A percentile compares a stretch with the other conserved stretches of the same genome.
Conservation (phyloP, 23 red algal species). For the Gracilaria gracilis region DNA sequence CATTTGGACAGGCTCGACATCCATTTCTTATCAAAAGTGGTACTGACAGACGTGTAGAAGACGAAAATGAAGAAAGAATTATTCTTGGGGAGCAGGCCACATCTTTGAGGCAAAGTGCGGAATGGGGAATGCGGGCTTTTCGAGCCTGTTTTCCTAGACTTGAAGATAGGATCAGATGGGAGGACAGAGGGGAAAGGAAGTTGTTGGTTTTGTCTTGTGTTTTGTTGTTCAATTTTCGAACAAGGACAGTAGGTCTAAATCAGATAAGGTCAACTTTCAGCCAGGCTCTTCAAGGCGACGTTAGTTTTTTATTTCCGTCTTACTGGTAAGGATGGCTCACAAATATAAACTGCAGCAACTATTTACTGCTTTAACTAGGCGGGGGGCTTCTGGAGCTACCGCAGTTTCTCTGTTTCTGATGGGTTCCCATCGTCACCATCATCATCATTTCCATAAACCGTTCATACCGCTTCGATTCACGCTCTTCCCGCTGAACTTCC, state of each 20-base stretch:
- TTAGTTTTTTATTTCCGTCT: too few species aligned
- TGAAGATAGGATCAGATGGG: slow-evolving; percentile 31
- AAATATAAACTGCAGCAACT: too few species aligned
- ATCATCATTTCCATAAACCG: too few species aligned
- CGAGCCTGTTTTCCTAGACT: slow-evolving; percentile 21
- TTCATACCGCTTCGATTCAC: too few species aligned
- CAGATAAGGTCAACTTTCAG: not conserved
- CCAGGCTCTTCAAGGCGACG: not conserved
- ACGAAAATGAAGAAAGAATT: not conserved
- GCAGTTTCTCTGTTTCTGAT: too few species aligned
- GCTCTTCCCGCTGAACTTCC: too few species aligned
- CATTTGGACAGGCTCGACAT: not conserved
- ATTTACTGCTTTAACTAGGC: too few species aligned
- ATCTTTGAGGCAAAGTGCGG: not conserved
- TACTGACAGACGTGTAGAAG: too few species aligned
- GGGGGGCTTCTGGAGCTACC: too few species aligned
- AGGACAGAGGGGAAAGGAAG: slow-evolving; percentile 24
- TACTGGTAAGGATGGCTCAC: too few species aligned
- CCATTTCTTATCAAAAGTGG: too few species aligned
- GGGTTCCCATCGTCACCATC: too few species aligned
- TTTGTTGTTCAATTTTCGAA: slow-evolving; percentile 33
- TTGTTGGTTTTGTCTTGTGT: slow-evolving; percentile 2
- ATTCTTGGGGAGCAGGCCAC: slow-evolving; percentile 5
- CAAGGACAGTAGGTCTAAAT: slow-evolving; percentile 18
- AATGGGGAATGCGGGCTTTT: slow-evolving; percentile 30